These are phyloP conservation scores for Heliamphora pulchella DNA, from an alignment of 179 eudicot genomes.

Conservation along the genomic window DNA sequence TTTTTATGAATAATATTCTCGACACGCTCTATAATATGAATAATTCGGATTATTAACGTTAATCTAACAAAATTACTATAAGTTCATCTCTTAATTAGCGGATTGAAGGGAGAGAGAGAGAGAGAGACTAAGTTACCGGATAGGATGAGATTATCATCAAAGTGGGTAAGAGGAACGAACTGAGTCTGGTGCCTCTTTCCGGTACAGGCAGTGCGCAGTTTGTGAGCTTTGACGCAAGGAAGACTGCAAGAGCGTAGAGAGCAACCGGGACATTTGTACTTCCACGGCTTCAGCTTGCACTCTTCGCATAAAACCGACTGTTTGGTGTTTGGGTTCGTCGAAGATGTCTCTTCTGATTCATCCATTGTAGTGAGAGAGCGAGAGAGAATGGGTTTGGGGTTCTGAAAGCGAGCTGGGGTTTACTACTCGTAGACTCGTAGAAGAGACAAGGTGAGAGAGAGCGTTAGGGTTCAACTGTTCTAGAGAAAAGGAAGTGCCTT, in stretches of 20 bases:
- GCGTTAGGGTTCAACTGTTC: too few species aligned
- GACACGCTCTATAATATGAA: too few species aligned
- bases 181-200: slow-evolving; percentile 62
- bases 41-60: too few species aligned
- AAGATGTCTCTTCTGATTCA: slow-evolving; percentile 4
- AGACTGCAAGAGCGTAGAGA: slow-evolving; percentile 73
- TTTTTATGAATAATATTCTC: too few species aligned
- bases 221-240: slow-evolving; percentile 80
- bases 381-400: neutral
- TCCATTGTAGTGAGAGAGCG: slow-evolving; percentile 14
- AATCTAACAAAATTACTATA: too few species aligned
- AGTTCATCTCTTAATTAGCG: neutral
- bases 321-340: slow-evolving; percentile 1
- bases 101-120: neutral
- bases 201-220: slow-evolving; percentile 44
- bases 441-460: too few species aligned
- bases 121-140: slow-evolving; percentile 42
- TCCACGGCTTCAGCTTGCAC: slow-evolving; percentile 54
- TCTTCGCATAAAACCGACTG: slow-evolving; percentile 46
- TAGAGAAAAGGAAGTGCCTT: too few species aligned
- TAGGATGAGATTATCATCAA: slow-evolving; percentile 58
- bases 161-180: slow-evolving; percentile 61
- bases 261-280: slow-evolving; percentile 91
- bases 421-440: too few species aligned
- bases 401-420: neutral